phyloP scores from a whole-genome alignment of 257 asterid species.

The Linderniella brevidens region DNA sequence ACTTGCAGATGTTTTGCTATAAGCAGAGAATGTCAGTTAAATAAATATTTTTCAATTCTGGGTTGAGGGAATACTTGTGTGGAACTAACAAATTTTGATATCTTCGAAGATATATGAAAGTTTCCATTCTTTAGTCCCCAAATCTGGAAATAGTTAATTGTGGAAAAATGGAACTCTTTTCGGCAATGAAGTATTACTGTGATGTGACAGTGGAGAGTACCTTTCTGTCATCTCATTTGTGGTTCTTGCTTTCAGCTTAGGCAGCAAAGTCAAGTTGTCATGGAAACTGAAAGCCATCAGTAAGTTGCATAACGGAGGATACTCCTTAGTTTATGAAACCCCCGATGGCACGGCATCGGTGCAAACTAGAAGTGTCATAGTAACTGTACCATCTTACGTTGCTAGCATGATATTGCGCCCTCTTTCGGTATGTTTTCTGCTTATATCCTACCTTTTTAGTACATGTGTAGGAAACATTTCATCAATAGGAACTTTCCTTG shows the following conservation, averaged over 20 bases:
- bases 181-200: too few species aligned
- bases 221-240: too few species aligned
- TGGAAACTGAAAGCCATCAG: constrained; percentile 67
- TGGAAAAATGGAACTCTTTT: too few species aligned
- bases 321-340: constrained; percentile 62
- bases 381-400: constrained; percentile 80
- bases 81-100: too few species aligned
- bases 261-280: constrained; percentile 65
- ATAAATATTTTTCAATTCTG: too few species aligned
- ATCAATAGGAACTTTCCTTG: background rate
- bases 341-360: constrained; percentile 59
- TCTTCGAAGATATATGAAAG: too few species aligned
- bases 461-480: background rate
- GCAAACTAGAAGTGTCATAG: constrained; percentile 55
- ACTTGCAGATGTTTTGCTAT: too few species aligned
- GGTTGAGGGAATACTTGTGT: too few species aligned
- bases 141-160: too few species aligned
- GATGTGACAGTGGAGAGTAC: too few species aligned
- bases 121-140: too few species aligned
- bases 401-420: constrained; percentile 68
- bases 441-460: constrained; percentile 2
- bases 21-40: too few species aligned
- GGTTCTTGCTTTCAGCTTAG: constrained; percentile 43
- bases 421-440: constrained; percentile 57
- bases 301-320: constrained; percentile 42